Conservation (phyloP, 2,329 filamentous ascomycete genomes). For the Epichloe bromicola region DNA sequence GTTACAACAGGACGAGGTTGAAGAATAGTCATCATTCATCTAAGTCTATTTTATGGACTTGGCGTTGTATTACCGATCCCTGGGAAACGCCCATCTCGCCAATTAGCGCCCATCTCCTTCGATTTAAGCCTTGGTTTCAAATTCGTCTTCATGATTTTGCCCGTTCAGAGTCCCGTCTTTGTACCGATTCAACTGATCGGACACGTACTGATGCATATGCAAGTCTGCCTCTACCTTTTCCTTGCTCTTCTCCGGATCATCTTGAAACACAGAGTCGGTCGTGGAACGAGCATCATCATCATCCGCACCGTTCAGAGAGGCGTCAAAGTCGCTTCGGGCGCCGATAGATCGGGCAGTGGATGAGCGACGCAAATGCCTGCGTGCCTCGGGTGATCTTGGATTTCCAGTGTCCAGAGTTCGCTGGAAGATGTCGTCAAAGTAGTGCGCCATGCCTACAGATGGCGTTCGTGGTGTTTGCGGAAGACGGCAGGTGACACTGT, state of each 20-base stretch:
- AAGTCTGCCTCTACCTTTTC: slow-evolving; percentile 45
- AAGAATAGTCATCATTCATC: not conserved
- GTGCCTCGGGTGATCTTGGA: slow-evolving; percentile 23
- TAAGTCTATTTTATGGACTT: not conserved
- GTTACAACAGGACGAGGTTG: too few relatives aligned
- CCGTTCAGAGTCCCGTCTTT: slow-evolving; percentile 20
- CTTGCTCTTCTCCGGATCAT: slow-evolving; percentile 30
- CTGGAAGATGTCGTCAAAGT: slow-evolving; percentile 81
- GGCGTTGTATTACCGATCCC: not conserved
- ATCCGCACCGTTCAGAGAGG: slow-evolving; percentile 33
- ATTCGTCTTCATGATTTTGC: slow-evolving; percentile 29
- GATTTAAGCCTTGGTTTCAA: slow-evolving; percentile 27
- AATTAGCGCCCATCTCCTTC: not conserved
- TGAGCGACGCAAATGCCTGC: slow-evolving; percentile 55
- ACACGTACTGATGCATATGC: slow-evolving; percentile 71
- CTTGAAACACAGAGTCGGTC: slow-evolving; percentile 19
- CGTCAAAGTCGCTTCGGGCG: slow-evolving; percentile 64
- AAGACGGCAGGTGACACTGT: slow-evolving; percentile 72
- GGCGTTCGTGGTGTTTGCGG: slow-evolving; percentile 89
- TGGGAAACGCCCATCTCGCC: not conserved
- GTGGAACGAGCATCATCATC: slow-evolving; percentile 24
- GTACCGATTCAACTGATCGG: slow-evolving; percentile 64
- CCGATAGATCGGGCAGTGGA: slow-evolving; percentile 77
- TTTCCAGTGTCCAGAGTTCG: slow-evolving; percentile 24
- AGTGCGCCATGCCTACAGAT: slow-evolving; percentile 70